These are phyloP conservation scores for Trichomonascaceae sp. DNA, from an alignment of 1,139 yeast species.

Conservation along the genomic window DNA sequence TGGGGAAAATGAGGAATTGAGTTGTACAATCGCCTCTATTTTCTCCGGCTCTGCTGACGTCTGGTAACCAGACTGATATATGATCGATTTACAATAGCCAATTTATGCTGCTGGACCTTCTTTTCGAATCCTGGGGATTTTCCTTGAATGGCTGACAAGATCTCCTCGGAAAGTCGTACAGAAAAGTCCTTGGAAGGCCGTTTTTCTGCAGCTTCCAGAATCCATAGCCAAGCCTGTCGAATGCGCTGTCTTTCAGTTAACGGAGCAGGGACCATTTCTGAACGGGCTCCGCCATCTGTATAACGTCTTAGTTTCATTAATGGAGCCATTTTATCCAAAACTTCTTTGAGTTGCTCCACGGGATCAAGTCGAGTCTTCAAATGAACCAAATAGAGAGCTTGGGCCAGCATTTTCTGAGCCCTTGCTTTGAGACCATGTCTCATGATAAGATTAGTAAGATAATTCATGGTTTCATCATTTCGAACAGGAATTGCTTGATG, in stretches of 20 bases:
- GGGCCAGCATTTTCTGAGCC: constrained; percentile 68
- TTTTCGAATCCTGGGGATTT: constrained; percentile 80
- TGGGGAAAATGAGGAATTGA: not conserved
- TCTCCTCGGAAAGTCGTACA: constrained; percentile 87
- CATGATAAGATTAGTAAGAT: constrained; percentile 84
- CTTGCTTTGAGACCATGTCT: constrained; percentile 81
- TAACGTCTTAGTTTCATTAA: constrained; percentile 70
- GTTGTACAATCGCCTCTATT: not conserved
- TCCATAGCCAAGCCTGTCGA: constrained; percentile 86
- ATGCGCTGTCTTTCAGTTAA: constrained; percentile 74
- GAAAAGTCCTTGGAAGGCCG: constrained; percentile 76
- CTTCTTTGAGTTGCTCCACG: constrained; percentile 61
- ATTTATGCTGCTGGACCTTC: constrained; percentile 74
- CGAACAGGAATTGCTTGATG: constrained; percentile 54
- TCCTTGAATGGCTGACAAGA: constrained; percentile 70
- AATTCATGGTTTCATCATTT: constrained; percentile 65
- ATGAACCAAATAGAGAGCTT: constrained; percentile 77
- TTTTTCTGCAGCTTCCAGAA: constrained; percentile 73
- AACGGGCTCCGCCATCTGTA: constrained; percentile 83
- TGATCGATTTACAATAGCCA: constrained; percentile 52
- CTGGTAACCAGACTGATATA: constrained; percentile 28
- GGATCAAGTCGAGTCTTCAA: constrained; percentile 71
- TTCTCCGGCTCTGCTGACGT: constrained; percentile 9
- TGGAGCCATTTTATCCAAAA: constrained; percentile 82
- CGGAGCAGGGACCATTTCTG: constrained; percentile 74